These are phyloP conservation scores for Aspergillus carlsbadensis DNA, from an alignment of 495 filamentous ascomycete species.

Conservation along the genomic window DNA sequence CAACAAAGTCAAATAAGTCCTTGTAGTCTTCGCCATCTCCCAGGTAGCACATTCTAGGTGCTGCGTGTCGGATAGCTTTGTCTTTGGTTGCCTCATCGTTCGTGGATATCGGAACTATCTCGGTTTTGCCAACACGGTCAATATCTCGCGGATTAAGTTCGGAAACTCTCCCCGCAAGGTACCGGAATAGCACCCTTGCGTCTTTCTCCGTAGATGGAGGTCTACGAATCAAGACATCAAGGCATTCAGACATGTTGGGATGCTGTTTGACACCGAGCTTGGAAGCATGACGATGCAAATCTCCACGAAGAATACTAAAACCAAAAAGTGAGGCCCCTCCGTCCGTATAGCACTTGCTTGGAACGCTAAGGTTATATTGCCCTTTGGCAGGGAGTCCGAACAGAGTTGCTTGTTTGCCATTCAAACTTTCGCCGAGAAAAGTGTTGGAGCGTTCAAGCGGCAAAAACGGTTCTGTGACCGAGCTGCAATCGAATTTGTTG, in stretches of 20 bases:
- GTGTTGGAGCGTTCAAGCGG: conserved; percentile 63
- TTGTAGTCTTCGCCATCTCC: conserved; percentile 72
- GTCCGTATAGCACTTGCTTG: conserved; percentile 79
- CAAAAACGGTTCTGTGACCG: conserved; percentile 63
- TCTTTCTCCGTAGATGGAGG: conserved; percentile 65
- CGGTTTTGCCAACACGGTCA: conserved; percentile 56
- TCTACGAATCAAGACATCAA: conserved; percentile 62
- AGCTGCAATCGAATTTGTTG: conserved; percentile 52
- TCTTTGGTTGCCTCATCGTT: conserved; percentile 35
- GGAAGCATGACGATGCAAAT: conserved; percentile 70
- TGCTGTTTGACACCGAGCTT: conserved; percentile 83
- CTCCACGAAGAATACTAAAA: conserved; percentile 69
- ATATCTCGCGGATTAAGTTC: conserved; percentile 66
- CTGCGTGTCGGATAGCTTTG: conserved; percentile 44
- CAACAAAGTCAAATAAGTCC: conserved; percentile 94
- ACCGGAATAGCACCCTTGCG: conserved; percentile 72
- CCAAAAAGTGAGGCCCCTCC: conserved; percentile 72
- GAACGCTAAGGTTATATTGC: conserved; percentile 51
- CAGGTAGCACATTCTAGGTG: conserved; percentile 73
- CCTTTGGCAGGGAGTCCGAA: not conserved
- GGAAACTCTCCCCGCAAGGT: conserved; percentile 71
- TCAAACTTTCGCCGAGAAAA: not conserved
- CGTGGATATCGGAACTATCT: conserved; percentile 67
- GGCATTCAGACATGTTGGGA: conserved; percentile 72
- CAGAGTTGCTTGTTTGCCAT: not conserved